These are phyloP conservation scores for Aureobasidium sp. DNA, from an alignment of 2,329 filamentous ascomycete species.

Conservation along the genomic window DNA sequence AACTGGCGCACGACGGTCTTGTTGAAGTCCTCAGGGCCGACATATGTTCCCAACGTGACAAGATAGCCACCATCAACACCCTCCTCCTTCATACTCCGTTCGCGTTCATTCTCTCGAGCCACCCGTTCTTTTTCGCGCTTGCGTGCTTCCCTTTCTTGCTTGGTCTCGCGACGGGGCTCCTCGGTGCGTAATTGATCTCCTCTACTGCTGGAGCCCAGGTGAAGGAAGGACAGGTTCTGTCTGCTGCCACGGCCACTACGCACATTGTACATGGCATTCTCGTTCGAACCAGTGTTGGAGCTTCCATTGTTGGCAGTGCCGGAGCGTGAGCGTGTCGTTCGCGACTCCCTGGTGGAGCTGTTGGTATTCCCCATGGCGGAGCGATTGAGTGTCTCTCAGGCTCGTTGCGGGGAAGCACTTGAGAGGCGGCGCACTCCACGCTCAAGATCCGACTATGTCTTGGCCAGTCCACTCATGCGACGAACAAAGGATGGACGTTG, in stretches of 20 bases:
- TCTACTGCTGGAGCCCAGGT: slow-evolving; percentile 37
- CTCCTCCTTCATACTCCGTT: slow-evolving; percentile 83
- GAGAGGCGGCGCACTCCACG: slow-evolving; percentile 12
- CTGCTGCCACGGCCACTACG: slow-evolving; percentile 41
- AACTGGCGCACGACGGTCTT: slow-evolving; percentile 81
- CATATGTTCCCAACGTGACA: slow-evolving; percentile 90
- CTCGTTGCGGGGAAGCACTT: slow-evolving; percentile 10
- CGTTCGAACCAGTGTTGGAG: slow-evolving; percentile 20
- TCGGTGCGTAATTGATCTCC: slow-evolving; percentile 22
- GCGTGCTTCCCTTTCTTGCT: slow-evolving; percentile 81
- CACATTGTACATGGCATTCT: slow-evolving; percentile 34
- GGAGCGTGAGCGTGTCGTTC: slow-evolving; percentile 26
- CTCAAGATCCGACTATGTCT: background rate
- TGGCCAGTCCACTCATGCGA: background rate
- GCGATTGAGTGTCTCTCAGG: slow-evolving; percentile 5
- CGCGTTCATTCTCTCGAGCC: slow-evolving; percentile 70
- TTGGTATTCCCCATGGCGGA: slow-evolving; percentile 24
- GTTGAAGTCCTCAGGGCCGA: slow-evolving; percentile 85
- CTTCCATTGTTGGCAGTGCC: slow-evolving; percentile 23
- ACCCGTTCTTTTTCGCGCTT: slow-evolving; percentile 73
- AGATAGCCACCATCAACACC: slow-evolving; percentile 90
- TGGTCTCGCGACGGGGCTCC: slow-evolving; percentile 70
- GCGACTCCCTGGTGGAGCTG: slow-evolving; percentile 38
- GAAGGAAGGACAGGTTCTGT: slow-evolving; percentile 50
- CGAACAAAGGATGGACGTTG: background rate